phyloP scores from a whole-genome alignment of 2,329 filamentous ascomycete species.

The Botrytis aclada region DNA sequence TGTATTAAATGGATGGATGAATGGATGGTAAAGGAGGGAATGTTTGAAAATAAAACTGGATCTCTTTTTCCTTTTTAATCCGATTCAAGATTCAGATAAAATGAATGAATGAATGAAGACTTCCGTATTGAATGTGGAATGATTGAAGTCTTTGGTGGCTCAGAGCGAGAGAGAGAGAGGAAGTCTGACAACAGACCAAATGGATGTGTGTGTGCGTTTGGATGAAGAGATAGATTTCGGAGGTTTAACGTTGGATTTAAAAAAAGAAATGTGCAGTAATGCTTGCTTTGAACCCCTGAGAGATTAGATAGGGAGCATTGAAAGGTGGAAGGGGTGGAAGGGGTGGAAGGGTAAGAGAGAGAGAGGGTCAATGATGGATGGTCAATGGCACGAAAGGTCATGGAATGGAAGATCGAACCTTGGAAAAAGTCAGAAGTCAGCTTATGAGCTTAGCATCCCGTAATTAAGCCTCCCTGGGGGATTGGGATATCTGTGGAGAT shows the following conservation, averaged over 20 bases:
- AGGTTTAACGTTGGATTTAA: not conserved
- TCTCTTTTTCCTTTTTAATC: not conserved
- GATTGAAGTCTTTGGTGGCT: not conserved
- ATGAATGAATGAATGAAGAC: not conserved
- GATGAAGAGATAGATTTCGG: not conserved
- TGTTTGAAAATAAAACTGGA: not conserved
- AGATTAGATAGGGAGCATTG: not conserved
- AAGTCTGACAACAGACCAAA: not conserved
- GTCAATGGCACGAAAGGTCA: not conserved
- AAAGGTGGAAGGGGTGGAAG: too few species aligned
- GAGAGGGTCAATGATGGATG: not conserved
- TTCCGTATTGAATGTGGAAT: not conserved
- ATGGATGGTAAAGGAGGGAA: not conserved
- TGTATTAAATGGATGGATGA: not conserved
- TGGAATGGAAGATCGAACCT: not conserved
- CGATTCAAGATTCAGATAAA: not conserved
- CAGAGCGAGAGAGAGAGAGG: not conserved
- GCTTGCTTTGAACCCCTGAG: conserved; percentile 5
- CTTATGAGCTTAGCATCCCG: not conserved
- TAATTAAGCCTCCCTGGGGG: not conserved
- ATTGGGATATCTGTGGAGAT: not conserved
- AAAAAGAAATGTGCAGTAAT: not conserved
- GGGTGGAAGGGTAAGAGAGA: not conserved
- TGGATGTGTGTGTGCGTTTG: not conserved
- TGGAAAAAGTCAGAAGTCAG: not conserved